Base-by-base conservation (phyloP, 805 yeast species). In the Middelhovenomyces tepae region DNA sequence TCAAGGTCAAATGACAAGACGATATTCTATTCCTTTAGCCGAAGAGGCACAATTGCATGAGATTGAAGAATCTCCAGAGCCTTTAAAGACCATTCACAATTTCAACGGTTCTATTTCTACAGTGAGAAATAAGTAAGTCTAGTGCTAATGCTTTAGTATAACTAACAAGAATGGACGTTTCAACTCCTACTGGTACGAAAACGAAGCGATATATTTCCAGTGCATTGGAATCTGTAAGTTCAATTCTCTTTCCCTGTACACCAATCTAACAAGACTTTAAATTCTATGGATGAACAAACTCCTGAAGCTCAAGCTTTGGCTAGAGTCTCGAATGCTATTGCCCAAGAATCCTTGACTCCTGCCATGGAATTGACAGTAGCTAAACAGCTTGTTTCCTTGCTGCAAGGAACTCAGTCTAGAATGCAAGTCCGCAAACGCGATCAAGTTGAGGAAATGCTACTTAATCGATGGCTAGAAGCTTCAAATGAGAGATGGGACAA, bases 381-480 rank as follows among this genome's bases (percentile, higher is more conserved):
- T n/a, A n/a, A n/a, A n/a, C n/a, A n/a, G n/a, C n/a, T n/a, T n/a
- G n/a, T n/a, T n/a, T 19, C 32, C 39, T 14, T 34, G 24, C 14
- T 14, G 18, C 30, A 22, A 25, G 17, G 36, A 31, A 7, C 30
- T 16, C 37, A 38, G 13, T 27, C 33, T 20, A 27, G 13, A 23
- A 20, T 16, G n/a, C 26, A 16, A 18, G 13, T 19, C 23, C 36
- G 36, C 28, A 19, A 15, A 24, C 28, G 37, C 11, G 57, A 53
- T 29, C 45, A 42, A 15, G 53, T 54, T 7, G 75, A 70, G 42
- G 70, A 68, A 41, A 42, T 70, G 13, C 42, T 70, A 25, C 38
- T 69, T 31, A 64, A 65, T 17, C 53, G 74, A 40, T 70, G 76
- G 76, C 65, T 71, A 1, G 73, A 37, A 22, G 28, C 28, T 11